phyloP scores from a whole-genome alignment of 345 rosid genomes.

The Citrus unshiu region DNA sequence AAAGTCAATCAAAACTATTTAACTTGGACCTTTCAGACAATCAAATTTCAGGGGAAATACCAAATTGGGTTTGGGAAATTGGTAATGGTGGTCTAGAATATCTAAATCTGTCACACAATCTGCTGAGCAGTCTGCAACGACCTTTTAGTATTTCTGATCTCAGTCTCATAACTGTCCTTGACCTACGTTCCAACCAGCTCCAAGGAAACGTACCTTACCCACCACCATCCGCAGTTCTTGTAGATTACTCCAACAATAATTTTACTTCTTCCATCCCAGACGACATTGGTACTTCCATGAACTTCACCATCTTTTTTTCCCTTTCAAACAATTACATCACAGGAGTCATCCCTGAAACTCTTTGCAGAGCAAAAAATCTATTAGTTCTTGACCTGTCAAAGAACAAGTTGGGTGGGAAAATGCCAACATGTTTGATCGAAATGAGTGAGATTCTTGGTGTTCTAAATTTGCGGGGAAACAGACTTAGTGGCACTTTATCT shows the following conservation, averaged over 20 bases:
- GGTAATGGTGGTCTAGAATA: background rate
- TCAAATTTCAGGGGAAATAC: conserved; percentile 34
- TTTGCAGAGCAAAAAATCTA: conserved; percentile 21
- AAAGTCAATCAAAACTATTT: background rate
- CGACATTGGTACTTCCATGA: conserved; percentile 12
- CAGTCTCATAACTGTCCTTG: background rate
- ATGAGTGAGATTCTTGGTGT: conserved; percentile 16
- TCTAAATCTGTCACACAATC: conserved; percentile 21
- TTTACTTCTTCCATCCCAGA: conserved; percentile 21
- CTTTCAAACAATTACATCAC: conserved; percentile 25
- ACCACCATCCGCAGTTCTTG: background rate
- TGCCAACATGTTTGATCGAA: conserved; percentile 23
- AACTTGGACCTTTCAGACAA: conserved; percentile 46
- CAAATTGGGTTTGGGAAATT: conserved; percentile 37
- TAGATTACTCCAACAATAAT: conserved; percentile 36
- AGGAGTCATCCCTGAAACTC: conserved; percentile 33
- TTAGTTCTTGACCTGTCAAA: conserved; percentile 36
- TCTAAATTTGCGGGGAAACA: conserved; percentile 29
- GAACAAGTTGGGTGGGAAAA: conserved; percentile 27
- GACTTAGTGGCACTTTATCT: conserved; percentile 5
- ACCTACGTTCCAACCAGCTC: conserved; percentile 29
- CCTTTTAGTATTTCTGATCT: background rate
- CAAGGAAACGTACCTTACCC: conserved; percentile 19
- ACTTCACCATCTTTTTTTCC: conserved; percentile 15
- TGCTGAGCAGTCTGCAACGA: conserved; percentile 2